Conservation (phyloP, 176 grass and related monocot genomes). For the Oryza australiensis region DNA sequence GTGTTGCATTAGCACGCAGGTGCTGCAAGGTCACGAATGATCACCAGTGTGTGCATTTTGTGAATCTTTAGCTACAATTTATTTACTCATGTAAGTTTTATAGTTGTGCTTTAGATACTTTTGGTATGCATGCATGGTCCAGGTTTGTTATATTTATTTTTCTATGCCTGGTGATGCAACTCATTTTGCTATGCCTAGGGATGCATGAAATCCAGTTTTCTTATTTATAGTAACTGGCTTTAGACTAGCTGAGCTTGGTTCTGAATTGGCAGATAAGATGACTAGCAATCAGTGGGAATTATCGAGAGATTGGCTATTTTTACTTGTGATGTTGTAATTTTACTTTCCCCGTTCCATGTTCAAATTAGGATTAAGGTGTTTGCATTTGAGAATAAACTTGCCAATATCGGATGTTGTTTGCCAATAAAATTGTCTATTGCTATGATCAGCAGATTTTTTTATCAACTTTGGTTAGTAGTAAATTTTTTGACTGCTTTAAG, state of each 20-base stretch:
- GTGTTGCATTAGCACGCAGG: constrained; percentile 1
- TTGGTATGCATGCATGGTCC: not conserved
- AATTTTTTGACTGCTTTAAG: constrained; percentile 13
- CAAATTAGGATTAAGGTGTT: constrained; percentile 14
- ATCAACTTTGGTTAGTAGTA: constrained; percentile 1
- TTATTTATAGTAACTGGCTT: not conserved
- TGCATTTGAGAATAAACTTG: constrained; percentile 13
- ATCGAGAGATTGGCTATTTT: not conserved
- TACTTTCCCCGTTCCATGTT: not conserved
- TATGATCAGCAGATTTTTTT: not conserved
- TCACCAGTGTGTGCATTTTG: not conserved
- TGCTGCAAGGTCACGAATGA: not conserved
- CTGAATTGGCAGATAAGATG: constrained; percentile 10
- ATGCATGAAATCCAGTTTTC: not conserved
- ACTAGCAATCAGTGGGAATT: not conserved
- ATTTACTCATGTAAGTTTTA: constrained; percentile 5
- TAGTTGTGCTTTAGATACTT: not conserved
- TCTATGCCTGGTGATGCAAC: not conserved
- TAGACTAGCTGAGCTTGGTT: not conserved
- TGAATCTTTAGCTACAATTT: not conserved
- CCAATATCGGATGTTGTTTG: not conserved
- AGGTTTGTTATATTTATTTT: not conserved
- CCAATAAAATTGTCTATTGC: not conserved
- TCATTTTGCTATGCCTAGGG: not conserved
- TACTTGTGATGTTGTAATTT: not conserved